Base-by-base conservation (phyloP, 202 grass and related monocot genomes). In the Carex arenaria region DNA sequence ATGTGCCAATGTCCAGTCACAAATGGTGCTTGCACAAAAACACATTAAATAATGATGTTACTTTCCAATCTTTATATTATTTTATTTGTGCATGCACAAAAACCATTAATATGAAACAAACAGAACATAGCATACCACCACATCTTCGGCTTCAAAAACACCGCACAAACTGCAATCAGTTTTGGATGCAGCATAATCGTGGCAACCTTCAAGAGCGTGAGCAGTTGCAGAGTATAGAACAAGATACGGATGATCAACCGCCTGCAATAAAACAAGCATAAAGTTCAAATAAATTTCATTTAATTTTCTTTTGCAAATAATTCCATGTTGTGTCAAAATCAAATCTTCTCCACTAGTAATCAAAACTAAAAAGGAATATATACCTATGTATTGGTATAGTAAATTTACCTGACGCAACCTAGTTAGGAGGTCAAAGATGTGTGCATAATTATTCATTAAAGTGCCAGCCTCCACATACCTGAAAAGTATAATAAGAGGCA, bases 341-440 rank as follows among this genome's bases (percentile, higher is more conserved):
- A 53, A 76, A 77, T 17, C 18, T 67, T 67, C 61, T 52, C 80
- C n/a, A 31, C n/a, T 34, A 15, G 73, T 45, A 51, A 60, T 61
- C 6, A 20, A 36, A 79, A 38, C 10, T n/a, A 30, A 36, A 60
- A 34, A 59, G 10, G 10, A 56, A 18, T 31, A 66, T 66, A 66
- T 31, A 66, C 64, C 62, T 65, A 36, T 10, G 10, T 36, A 63
- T 62, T 0, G 45, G 74, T 74, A 72, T 36, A 63, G 54, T 77
- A 68, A 31, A 52, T 63, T 75, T 85, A 95, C 96, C 93, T 98
- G 93, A 47, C 96, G 90, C 83, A 98, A 89, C 34, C 96, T 93
- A 57, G 96, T 92, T 64, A 98, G 92, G 30, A 98, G 96, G 85
- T 98, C 96, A 81, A 98, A 98, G 32, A 98, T 95, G 84, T 98